phyloP scores from a whole-genome alignment of 805 yeast genomes.

The Isabelozyma gotoi region DNA sequence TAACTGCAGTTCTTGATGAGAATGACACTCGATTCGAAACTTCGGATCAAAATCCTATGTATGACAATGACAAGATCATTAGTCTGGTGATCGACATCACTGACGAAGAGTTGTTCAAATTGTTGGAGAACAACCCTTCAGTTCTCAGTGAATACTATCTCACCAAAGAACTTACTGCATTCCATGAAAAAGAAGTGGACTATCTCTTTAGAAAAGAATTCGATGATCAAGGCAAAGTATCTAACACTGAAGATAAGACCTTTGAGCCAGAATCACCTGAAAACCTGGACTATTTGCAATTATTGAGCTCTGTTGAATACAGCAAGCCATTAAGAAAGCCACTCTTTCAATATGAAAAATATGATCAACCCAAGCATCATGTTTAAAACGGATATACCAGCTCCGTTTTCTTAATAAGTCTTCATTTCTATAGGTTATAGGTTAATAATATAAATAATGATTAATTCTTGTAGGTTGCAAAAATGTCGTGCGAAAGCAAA shows the following conservation, averaged over 20 bases:
- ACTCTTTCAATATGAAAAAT: constrained; percentile 13
- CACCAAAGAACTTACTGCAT: constrained; percentile 13
- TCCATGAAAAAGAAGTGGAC: constrained; percentile 17
- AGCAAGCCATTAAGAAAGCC: constrained; percentile 14
- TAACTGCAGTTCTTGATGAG: constrained; percentile 4
- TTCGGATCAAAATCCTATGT: background rate
- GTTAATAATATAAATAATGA: too few relatives aligned
- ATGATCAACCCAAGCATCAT: constrained; percentile 16
- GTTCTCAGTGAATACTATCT: constrained; percentile 20
- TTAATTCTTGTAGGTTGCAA: too few relatives aligned
- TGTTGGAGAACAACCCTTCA: constrained; percentile 19
- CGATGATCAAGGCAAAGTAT: background rate
- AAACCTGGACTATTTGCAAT: constrained; percentile 9
- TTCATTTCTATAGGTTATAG: too few relatives aligned
- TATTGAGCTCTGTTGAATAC: constrained; percentile 12
- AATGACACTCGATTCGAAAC: constrained; percentile 1
- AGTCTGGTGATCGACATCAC: constrained; percentile 17
- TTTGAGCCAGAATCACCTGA: background rate
- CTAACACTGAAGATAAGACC: background rate
- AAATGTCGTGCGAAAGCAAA: background rate
- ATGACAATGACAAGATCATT: constrained; percentile 12
- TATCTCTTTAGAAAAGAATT: constrained; percentile 13
- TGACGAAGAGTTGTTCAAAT: constrained; percentile 20
- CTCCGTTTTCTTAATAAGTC: background rate
- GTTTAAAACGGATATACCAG: background rate